A percentile compares a stretch with the other conserved stretches of the same genome.
phyloP scores from a whole-genome alignment of 1,284 basidiomycete genomes.

The Melampsora larici-populina region DNA sequence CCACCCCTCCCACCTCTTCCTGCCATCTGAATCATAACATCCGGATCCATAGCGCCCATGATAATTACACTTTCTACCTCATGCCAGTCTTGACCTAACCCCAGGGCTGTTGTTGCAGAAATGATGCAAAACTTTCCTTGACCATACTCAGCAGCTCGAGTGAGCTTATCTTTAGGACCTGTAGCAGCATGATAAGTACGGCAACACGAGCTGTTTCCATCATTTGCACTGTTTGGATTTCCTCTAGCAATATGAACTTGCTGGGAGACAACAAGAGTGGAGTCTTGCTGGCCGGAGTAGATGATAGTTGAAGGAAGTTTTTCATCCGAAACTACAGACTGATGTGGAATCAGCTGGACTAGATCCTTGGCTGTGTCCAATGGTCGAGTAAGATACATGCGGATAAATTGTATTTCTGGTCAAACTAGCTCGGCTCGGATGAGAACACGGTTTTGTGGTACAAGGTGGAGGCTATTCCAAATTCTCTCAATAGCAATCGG shows the following conservation, averaged over 20 bases:
- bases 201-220: background rate
- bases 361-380: background rate
- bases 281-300: constrained; percentile 6
- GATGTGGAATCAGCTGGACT: too few species aligned
- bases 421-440: background rate
- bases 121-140: background rate
- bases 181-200: background rate
- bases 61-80: background rate
- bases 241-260: constrained; percentile 8
- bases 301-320: constrained; percentile 4
- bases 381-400: too few species aligned
- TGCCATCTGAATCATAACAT: constrained; percentile 5
- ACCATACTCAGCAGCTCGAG: background rate
- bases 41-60: background rate
- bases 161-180: background rate
- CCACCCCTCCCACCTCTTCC: constrained; percentile 1
- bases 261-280: background rate
- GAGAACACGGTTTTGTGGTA: background rate
- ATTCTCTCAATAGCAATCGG: too few species aligned
- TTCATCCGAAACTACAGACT: background rate
- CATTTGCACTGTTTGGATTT: background rate
- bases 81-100: constrained; percentile 1
- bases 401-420: background rate
- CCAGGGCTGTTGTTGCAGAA: constrained; percentile 1
- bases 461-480: background rate